A percentile compares a stretch with the other conserved stretches of the same genome.
Evolutionary conservation across 1,284 basidiomycete genomes (phyloP).

Genomic region (Chiua sp.): DNA sequence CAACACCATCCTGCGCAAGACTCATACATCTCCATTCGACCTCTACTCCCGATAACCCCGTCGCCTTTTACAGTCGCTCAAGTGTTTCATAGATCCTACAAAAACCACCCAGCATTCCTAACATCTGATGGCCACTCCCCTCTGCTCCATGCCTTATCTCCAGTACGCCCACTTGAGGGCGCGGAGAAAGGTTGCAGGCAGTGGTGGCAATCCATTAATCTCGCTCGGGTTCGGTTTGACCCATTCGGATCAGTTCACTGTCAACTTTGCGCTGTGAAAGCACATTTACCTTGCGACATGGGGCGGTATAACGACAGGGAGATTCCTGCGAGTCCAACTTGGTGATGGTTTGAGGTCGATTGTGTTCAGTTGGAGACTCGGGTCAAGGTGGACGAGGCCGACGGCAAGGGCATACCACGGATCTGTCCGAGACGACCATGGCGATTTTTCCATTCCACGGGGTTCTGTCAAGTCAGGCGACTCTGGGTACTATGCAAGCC

Average conservation of each 20-base stretch:
- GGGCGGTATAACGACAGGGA: conserved; percentile 5
- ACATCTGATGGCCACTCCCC: not conserved
- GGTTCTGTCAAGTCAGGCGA: not conserved
- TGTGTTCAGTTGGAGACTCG: conserved; percentile 7
- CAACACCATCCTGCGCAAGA: not conserved
- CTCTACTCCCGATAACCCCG: not conserved
- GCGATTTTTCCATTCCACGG: not conserved
- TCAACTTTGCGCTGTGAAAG: too few species aligned
- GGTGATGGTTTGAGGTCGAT: not conserved
- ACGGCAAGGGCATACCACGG: not conserved
- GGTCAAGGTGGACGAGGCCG: not conserved
- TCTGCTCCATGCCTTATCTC: conserved; percentile 14
- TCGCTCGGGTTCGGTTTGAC: not conserved
- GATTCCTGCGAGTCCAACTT: not conserved
- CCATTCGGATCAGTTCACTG: not conserved
- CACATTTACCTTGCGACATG: not conserved
- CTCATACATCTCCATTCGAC: not conserved
- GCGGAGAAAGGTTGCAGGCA: conserved; percentile 15
- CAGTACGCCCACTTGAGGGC: conserved; percentile 22
- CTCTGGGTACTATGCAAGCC: not conserved
- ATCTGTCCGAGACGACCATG: not conserved
- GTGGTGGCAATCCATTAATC: conserved; percentile 7
- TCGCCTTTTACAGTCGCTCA: not conserved
- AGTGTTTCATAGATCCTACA: conserved; percentile 1
- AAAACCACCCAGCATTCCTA: not conserved